phyloP scores from a whole-genome alignment of 495 filamentous ascomycete species.

The Hypoxylon subgilvum region DNA sequence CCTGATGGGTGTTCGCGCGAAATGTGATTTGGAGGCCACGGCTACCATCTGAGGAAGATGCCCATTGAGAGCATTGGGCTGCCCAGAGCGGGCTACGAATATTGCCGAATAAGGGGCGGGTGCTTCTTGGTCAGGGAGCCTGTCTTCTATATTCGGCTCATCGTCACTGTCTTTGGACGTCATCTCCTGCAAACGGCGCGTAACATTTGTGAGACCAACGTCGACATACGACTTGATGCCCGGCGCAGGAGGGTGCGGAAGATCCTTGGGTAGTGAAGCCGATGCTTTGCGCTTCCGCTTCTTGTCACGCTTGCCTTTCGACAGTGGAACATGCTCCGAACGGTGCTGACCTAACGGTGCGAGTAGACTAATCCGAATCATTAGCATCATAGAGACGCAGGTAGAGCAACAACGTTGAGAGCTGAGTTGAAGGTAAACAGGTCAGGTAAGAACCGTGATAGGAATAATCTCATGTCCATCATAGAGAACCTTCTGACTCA shows the following conservation, averaged over 20 bases:
- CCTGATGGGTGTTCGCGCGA: slow-evolving; percentile 48
- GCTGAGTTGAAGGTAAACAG: no score
- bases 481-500: slow-evolving; percentile 37
- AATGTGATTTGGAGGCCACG: slow-evolving; percentile 54
- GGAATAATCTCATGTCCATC: background rate
- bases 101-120: slow-evolving; percentile 51
- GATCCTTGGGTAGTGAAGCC: slow-evolving; percentile 3
- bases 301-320: slow-evolving; percentile 59
- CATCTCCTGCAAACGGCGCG: slow-evolving; percentile 57
- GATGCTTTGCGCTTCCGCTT: slow-evolving; percentile 52
- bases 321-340: slow-evolving; percentile 50
- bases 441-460: no score
- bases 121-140: background rate
- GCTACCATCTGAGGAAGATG: slow-evolving; percentile 66
- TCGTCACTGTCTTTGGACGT: slow-evolving; percentile 24
- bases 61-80: slow-evolving; percentile 57
- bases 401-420: background rate
- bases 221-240: slow-evolving; percentile 59
- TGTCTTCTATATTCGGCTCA: slow-evolving; percentile 1
- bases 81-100: slow-evolving; percentile 59
- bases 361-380: slow-evolving; percentile 53
- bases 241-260: slow-evolving; percentile 47
- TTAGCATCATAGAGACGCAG: slow-evolving; percentile 1
- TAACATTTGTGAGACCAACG: slow-evolving; percentile 64
- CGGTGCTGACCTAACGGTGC: slow-evolving; percentile 63